A percentile compares a stretch with the other conserved stretches of the same genome.
Evolutionary conservation across 2,329 filamentous ascomycete species (phyloP).

Genomic region (Xylaria sp.): DNA sequence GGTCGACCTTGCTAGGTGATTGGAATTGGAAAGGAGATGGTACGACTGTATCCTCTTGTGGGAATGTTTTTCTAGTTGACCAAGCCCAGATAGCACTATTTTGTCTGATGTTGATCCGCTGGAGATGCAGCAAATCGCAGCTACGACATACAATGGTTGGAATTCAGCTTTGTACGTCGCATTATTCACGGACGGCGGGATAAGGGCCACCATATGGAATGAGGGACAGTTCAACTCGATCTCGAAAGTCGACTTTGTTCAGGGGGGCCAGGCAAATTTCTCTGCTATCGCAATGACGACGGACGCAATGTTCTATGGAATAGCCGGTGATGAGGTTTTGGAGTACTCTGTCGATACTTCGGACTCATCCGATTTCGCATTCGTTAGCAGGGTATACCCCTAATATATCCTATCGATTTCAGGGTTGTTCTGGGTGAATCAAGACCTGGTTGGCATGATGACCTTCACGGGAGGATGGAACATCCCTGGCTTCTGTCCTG

Average conservation of each 20-base stretch:
- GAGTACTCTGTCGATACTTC: constrained; percentile 18
- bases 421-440: no score
- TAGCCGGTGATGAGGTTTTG: constrained; percentile 26
- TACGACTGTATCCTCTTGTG: not conserved
- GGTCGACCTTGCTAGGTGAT: constrained; percentile 10
- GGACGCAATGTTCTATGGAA: constrained; percentile 29
- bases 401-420: not conserved
- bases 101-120: constrained; percentile 15
- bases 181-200: constrained; percentile 8
- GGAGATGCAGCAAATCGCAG: constrained; percentile 21
- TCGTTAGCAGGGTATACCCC: constrained; percentile 25
- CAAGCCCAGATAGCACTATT: constrained; percentile 12
- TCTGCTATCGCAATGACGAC: constrained; percentile 27
- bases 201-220: constrained; percentile 12
- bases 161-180: constrained; percentile 12
- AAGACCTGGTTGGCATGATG: not conserved
- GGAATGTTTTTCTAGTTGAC: not conserved
- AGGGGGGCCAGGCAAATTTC: constrained; percentile 24
- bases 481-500: no score
- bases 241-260: constrained; percentile 12
- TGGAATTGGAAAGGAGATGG: constrained; percentile 21
- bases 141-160: constrained; percentile 22
- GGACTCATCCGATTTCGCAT: constrained; percentile 21
- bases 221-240: constrained; percentile 8
- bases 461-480: no score